Evolutionary conservation across 306 rosid species (phyloP), one percentile per base, ranked within the genome.

Genomic region (Gastrolobium villosum): DNA sequence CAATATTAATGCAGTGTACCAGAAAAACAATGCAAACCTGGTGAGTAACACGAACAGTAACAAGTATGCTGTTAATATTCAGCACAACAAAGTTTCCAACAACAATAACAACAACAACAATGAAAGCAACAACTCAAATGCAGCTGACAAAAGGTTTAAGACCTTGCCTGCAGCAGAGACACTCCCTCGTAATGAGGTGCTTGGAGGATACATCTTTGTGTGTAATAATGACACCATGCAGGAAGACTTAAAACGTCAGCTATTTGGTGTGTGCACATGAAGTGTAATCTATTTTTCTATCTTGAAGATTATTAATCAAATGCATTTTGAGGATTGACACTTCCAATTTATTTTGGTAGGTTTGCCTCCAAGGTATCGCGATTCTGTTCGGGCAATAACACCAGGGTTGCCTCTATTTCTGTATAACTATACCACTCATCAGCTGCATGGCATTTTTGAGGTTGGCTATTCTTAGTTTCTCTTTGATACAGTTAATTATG

Each of bases 161-260:
- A 96, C 99, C 77, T 89, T 96, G 89, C 99, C 97, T 32, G 97
- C 97, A 10, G 89, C 99, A 5, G 99, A 93, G 89, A 96, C 97
- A 5, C 96, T 96, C 63, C 99, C 99, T 0, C 92, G 99, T 32
- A 84, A 96, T 88, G 99, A 96, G 80, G 99, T 96, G 78, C 97
- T 96, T 57, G 99, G 99, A 20, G 99, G 99, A 66, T 96, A 96
- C 92, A 96, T 96, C 80, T 96, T 96, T 84, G 99, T 93, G 5
- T 93, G 98, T 71, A 96, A 96, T 89, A 96, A 96, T 71, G 98
- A 96, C 83, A 96, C 99, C 2, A 96, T 96, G 99, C 98, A 93
- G 89, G 99, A 96, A 88, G 99, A 96, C 85, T 82, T 96, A 36
- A 96, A 93, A 85, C 88, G 99, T 14, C 97, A 96, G 84, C 91